These are phyloP conservation scores for Ceratocystis diversiconidia DNA, from an alignment of 2,329 filamentous ascomycete genomes.

Conservation along the genomic window DNA sequence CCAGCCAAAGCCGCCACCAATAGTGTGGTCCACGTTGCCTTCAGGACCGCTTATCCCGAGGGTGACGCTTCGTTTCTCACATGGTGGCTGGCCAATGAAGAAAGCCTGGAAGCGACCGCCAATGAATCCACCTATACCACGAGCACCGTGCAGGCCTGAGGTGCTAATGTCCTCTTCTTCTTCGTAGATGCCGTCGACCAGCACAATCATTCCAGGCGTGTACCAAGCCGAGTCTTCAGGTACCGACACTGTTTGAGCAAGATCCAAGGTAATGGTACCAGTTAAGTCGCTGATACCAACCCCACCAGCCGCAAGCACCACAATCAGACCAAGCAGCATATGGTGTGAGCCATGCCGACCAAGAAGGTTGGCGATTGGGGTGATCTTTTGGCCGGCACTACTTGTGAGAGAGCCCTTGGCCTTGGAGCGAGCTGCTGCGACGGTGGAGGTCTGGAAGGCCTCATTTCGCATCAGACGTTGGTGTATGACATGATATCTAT, in stretches of 20 bases:
- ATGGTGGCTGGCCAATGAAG: conserved; percentile 81
- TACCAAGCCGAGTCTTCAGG: conserved; percentile 86
- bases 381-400: conserved; percentile 69
- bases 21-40: conserved; percentile 43
- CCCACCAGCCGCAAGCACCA: conserved; percentile 64
- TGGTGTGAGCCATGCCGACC: conserved; percentile 75
- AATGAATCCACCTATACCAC: conserved; percentile 76
- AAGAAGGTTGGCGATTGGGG: conserved; percentile 60
- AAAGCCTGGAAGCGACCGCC: conserved; percentile 86
- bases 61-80: conserved; percentile 67
- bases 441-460: conserved; percentile 71
- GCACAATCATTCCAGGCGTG: conserved; percentile 85
- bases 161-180: conserved; percentile 72
- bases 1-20: conserved; percentile 83
- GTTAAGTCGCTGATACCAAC: conserved; percentile 76
- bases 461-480: conserved; percentile 87
- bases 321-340: conserved; percentile 72
- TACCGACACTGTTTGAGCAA: conserved; percentile 66
- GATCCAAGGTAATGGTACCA: conserved; percentile 72
- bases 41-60: conserved; percentile 54
- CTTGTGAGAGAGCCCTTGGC: conserved; percentile 45
- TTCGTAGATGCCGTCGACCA: conserved; percentile 92
- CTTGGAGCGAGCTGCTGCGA: conserved; percentile 43
- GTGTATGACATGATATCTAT: conserved; percentile 83
- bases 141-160: conserved; percentile 57